Evolutionary conservation across 305 asterid genomes (phyloP).

Genomic region (Fraxinus greggii): DNA sequence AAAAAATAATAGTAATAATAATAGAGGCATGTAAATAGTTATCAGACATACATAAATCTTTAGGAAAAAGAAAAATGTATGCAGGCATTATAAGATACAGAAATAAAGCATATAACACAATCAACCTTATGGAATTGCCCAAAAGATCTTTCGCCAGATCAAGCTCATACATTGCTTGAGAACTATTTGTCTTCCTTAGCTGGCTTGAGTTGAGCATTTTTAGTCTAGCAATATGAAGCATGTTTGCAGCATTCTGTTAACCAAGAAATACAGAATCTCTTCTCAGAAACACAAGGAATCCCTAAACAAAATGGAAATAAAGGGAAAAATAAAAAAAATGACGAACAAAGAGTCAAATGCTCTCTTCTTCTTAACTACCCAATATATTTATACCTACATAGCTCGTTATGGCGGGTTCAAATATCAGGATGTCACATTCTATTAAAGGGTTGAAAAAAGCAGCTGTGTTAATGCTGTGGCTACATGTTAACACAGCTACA

Average conservation of each 20-base stretch:
- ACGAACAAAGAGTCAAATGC: neutral
- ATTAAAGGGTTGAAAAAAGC: neutral
- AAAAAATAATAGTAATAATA: neutral
- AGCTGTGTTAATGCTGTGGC: too few relatives aligned
- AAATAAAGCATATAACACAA: conserved; percentile 17
- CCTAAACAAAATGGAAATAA: neutral
- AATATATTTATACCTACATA: conserved; percentile 1
- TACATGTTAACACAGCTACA: neutral
- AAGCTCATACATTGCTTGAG: conserved; percentile 59
- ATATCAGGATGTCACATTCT: neutral
- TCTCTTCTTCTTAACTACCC: neutral
- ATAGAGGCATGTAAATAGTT: neutral
- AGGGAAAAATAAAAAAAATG: neutral
- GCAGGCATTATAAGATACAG: neutral
- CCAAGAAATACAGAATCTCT: conserved; percentile 23
- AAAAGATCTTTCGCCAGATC: conserved; percentile 60
- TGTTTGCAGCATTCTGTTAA: conserved; percentile 69
- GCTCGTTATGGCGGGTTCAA: neutral
- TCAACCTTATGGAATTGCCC: conserved; percentile 61
- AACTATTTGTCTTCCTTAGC: conserved; percentile 45
- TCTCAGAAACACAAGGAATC: conserved; percentile 12
- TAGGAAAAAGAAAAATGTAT: neutral
- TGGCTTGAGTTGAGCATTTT: conserved; percentile 52
- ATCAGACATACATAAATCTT: neutral
- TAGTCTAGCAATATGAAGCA: conserved; percentile 71